phyloP scores from a whole-genome alignment of 371 early-diverging fungal genomes.

The Zopfochytrium polystomum region DNA sequence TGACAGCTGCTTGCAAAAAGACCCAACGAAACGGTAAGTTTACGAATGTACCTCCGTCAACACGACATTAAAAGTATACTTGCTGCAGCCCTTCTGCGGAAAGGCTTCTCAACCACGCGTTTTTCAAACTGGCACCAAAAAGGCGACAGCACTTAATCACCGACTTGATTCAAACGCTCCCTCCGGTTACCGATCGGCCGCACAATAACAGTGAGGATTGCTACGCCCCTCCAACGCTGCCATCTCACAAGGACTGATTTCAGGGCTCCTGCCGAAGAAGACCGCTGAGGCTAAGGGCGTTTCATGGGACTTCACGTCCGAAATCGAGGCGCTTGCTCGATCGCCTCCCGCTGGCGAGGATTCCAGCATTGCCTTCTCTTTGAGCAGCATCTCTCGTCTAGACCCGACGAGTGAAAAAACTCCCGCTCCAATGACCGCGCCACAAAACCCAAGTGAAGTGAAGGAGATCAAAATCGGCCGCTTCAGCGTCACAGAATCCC shows the following conservation, averaged over 20 bases:
- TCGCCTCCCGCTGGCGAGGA: not conserved
- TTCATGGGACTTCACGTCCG: constrained; percentile 52
- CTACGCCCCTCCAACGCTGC: not conserved
- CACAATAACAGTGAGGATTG: constrained; percentile 31
- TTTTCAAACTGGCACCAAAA: constrained; percentile 80
- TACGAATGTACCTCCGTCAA: not conserved
- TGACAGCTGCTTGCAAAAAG: constrained; percentile 76
- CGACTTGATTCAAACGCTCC: constrained; percentile 60
- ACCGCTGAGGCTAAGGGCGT: constrained; percentile 36
- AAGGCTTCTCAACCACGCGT: constrained; percentile 70
- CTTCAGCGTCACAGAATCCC: constrained; percentile 57
- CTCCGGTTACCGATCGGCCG: constrained; percentile 55
- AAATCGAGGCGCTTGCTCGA: constrained; percentile 5
- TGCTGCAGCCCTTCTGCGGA: constrained; percentile 70
- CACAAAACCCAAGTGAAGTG: constrained; percentile 4
- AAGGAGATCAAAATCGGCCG: constrained; percentile 59
- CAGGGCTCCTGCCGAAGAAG: constrained; percentile 24
- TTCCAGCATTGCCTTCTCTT: not conserved
- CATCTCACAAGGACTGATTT: constrained; percentile 5
- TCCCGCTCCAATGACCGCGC: constrained; percentile 2
- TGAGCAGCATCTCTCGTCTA: not conserved
- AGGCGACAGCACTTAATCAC: constrained; percentile 60
- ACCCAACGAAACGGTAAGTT: constrained; percentile 69
- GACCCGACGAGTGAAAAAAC: not conserved
- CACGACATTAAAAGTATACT: not conserved